These are phyloP conservation scores for Wickerhamiella shivajii DNA, from an alignment of 805 yeast genomes.

Conservation along the genomic window DNA sequence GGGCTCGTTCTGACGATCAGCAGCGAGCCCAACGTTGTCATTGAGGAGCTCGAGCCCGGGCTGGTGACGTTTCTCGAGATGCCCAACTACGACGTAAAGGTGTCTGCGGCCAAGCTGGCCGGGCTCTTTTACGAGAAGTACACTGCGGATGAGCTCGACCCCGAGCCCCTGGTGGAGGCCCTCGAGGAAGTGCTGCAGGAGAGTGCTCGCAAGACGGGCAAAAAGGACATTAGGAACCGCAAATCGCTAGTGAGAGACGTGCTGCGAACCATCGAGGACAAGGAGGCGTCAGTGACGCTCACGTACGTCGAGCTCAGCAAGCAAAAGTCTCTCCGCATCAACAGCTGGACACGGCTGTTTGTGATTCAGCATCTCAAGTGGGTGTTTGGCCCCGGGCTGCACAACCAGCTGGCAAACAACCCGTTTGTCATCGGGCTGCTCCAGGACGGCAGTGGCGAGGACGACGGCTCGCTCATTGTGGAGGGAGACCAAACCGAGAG, in stretches of 20 bases:
- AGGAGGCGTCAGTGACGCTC: slow-evolving; percentile 9
- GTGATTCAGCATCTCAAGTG: slow-evolving; percentile 24
- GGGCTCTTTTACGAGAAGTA: slow-evolving; percentile 43
- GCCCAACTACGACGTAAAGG: slow-evolving; percentile 34
- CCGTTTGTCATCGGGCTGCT: slow-evolving; percentile 11
- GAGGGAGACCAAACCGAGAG: slow-evolving; percentile 3
- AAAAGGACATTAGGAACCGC: slow-evolving; percentile 46
- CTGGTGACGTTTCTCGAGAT: slow-evolving; percentile 30
- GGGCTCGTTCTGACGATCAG: slow-evolving; percentile 21
- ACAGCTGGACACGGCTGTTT: slow-evolving; percentile 24
- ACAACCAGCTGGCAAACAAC: slow-evolving; percentile 25
- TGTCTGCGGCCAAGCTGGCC: slow-evolving; percentile 40
- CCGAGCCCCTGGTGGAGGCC: slow-evolving; percentile 27
- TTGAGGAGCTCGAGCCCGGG: slow-evolving; percentile 30
- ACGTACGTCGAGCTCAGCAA: slow-evolving; percentile 19
- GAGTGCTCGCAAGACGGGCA: slow-evolving; percentile 43
- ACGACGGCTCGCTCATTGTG: not conserved
- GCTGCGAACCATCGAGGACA: slow-evolving; percentile 3
- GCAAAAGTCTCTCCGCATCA: slow-evolving; percentile 19
- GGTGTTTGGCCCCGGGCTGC: slow-evolving; percentile 26
- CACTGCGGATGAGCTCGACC: slow-evolving; percentile 29
- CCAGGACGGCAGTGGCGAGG: not conserved
- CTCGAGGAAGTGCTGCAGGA: slow-evolving; percentile 31
- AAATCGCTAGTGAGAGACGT: slow-evolving; percentile 23
- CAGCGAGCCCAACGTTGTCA: slow-evolving; percentile 12